phyloP scores from a whole-genome alignment of 2,329 filamentous ascomycete genomes.

The Lizonia empirigonia region DNA sequence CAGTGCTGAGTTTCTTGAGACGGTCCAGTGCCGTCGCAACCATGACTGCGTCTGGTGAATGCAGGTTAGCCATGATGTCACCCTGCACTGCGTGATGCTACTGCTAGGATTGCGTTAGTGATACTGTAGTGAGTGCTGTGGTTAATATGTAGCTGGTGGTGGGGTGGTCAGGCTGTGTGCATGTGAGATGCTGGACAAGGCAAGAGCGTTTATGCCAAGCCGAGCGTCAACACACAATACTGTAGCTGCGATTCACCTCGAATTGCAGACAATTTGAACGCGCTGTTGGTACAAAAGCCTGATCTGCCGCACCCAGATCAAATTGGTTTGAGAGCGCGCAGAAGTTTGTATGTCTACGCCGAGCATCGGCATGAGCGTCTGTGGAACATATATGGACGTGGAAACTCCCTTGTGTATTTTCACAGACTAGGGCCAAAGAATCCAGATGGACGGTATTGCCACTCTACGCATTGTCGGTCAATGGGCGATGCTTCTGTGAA shows the following conservation, averaged over 20 bases:
- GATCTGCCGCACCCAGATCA: too few relatives aligned
- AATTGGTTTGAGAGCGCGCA: too few relatives aligned
- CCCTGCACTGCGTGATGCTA: neutral
- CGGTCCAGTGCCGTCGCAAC: slow-evolving; percentile 16
- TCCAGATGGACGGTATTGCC: too few relatives aligned
- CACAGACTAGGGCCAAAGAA: too few relatives aligned
- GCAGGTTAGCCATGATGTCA: neutral
- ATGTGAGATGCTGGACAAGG: neutral
- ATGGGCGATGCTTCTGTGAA: too few relatives aligned
- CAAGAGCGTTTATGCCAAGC: slow-evolving; percentile 9
- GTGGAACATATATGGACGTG: too few relatives aligned
- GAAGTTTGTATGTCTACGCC: too few relatives aligned
- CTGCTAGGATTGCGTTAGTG: neutral
- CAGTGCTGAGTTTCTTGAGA: slow-evolving; percentile 22
- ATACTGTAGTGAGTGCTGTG: neutral
- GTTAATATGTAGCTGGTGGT: neutral
- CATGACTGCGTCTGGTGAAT: neutral
- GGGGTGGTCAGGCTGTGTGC: neutral
- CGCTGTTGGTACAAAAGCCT: neutral
- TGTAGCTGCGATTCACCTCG: neutral
- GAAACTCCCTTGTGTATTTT: too few relatives aligned
- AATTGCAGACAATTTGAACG: neutral
- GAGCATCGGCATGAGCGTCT: too few relatives aligned
- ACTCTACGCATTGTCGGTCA: too few relatives aligned
- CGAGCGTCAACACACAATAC: neutral